Evolutionary conservation across 2,329 filamentous ascomycete species (phyloP).

Genomic region (Sclerotinia trifoliorum): DNA sequence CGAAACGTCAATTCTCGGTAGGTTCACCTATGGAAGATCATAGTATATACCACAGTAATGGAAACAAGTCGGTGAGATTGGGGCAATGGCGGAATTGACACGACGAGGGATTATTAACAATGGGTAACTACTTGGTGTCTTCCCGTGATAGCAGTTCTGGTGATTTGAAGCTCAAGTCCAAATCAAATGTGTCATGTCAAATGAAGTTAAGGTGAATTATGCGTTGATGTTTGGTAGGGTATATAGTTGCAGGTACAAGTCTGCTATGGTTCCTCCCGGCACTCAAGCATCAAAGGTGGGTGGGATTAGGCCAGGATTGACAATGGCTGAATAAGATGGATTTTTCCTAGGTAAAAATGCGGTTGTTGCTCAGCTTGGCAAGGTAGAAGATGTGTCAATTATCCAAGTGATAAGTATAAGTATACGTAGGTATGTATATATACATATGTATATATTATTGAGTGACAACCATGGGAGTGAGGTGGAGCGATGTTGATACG

Average conservation of each 20-base stretch:
- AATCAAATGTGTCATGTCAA: background rate
- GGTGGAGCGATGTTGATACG: background rate
- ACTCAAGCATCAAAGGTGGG: background rate
- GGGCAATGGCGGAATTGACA: background rate
- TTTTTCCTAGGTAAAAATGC: background rate
- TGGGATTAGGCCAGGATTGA: background rate
- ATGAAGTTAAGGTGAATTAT: conserved; percentile 5
- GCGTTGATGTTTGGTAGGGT: background rate
- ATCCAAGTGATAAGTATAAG: background rate
- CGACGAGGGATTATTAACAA: background rate
- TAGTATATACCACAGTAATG: background rate
- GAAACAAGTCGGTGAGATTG: background rate
- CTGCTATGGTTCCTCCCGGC: background rate
- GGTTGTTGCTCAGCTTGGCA: conserved; percentile 1
- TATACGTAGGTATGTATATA: too few species aligned
- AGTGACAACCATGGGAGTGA: background rate
- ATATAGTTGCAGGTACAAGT: background rate
- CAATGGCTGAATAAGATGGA: conserved; percentile 7
- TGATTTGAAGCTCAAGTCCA: background rate
- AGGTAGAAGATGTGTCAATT: background rate
- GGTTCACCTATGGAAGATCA: conserved; percentile 1
- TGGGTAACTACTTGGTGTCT: background rate
- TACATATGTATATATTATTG: background rate
- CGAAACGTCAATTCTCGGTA: conserved; percentile 3
- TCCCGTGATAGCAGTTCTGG: background rate